Base-by-base conservation (phyloP, 2,329 filamentous ascomycete species). In the Pseudogymnoascus sp. region DNA sequence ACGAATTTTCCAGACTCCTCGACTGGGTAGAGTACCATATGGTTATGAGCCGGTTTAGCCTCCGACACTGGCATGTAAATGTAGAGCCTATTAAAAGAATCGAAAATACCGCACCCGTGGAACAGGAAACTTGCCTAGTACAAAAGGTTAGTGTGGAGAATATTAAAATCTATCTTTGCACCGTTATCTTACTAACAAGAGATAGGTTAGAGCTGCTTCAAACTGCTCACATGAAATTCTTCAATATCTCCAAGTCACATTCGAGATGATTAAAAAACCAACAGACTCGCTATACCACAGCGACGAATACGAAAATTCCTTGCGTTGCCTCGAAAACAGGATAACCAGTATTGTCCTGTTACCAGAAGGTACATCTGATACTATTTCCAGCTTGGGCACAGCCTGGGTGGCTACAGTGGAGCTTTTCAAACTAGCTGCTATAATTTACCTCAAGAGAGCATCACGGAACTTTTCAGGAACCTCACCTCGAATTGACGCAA, bases 1-100 rank as follows among this genome's bases (percentile, higher is more conserved):
- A 63, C 42, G 65, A 68, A 64, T 60, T 64, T 62, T 66, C 65
- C 62, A 66, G 60, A 63, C 63, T 68, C 63, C 56, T 64, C 59
- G 59, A 65, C 60, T 68, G 67, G 67, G 65, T 67, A 59, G 65
- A 68, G 62, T 68, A 68, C 59, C 65, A 68, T 64, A 66, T 65
- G 56, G 66, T 67, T 40, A 67, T 67, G 64, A 64, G 62, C 62
- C 61, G 65, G 60, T 68, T 68, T 46, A 68, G 67, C 59, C 64
- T 59, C 63, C 63, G 63, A 64, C 65, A 68, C 59, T 68, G 67
- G 67, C 53, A 66, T 60, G 64, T 62, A 62, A 63, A 62, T 63
- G 56, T 31, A 46, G 61, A 68, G 61, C 50, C 61, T 64, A 66
- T 61, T 59, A 61, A 38, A 64, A 46, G 9, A 64, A 40, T 63